Evolutionary conservation across 768 basidiomycete species (phyloP).

Genomic region (Auricularia cornea): DNA sequence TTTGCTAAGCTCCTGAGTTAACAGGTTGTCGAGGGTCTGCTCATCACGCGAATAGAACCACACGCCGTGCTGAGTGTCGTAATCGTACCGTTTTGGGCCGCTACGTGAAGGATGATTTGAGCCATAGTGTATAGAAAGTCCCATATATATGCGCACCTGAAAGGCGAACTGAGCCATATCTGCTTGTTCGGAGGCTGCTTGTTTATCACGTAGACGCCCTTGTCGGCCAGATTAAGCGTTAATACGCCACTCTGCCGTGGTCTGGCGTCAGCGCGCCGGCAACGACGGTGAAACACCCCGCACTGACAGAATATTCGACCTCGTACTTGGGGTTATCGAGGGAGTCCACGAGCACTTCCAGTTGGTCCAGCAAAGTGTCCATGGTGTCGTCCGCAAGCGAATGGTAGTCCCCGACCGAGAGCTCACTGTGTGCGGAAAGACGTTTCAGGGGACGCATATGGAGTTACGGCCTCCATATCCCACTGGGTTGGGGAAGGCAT

Average conservation of each 20-base stretch:
- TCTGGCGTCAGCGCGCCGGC: background rate
- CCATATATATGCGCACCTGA: constrained; percentile 50
- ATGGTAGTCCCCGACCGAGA: constrained; percentile 65
- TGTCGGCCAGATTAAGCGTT: constrained; percentile 63
- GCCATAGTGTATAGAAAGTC: background rate
- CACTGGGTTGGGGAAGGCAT: too few relatives aligned
- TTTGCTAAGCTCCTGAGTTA: constrained; percentile 60
- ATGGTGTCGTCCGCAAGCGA: constrained; percentile 65
- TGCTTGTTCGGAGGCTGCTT: constrained; percentile 97
- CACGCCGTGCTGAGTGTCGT: constrained; percentile 39
- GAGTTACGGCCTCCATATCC: too few relatives aligned
- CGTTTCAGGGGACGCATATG: too few relatives aligned
- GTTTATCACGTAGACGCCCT: constrained; percentile 91
- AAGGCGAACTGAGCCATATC: constrained; percentile 89
- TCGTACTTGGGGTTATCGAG: constrained; percentile 52
- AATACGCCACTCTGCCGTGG: constrained; percentile 79
- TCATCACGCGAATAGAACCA: constrained; percentile 78
- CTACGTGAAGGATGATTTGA: constrained; percentile 29
- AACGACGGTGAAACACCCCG: background rate
- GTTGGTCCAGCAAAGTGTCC: constrained; percentile 61
- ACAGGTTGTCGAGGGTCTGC: constrained; percentile 45
- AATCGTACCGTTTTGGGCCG: constrained; percentile 91
- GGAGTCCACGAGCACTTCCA: constrained; percentile 66
- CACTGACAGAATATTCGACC: constrained; percentile 79
- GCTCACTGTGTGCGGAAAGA: constrained; percentile 25